These are phyloP conservation scores for Rhodotorula sp. DNA, from an alignment of 1,284 basidiomycete genomes.

Conservation along the genomic window DNA sequence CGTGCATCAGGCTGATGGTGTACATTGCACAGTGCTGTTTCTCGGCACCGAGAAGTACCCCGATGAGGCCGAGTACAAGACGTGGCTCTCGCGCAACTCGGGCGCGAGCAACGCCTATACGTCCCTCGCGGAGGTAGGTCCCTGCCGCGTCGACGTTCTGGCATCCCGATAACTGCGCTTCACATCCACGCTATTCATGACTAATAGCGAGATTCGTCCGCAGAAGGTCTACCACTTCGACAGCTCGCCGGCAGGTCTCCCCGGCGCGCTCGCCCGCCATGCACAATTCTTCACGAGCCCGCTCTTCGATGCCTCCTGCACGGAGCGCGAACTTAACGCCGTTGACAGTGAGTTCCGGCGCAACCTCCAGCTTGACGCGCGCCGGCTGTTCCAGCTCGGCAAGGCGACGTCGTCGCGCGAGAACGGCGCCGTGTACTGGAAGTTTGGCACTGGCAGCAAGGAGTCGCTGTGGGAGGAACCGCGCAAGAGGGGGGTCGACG, in stretches of 20 bases:
- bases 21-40: slow-evolving; percentile 64
- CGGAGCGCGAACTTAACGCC: slow-evolving; percentile 90
- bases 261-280: slow-evolving; percentile 84
- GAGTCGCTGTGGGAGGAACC: slow-evolving; percentile 73
- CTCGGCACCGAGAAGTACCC: slow-evolving; percentile 68
- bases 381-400: slow-evolving; percentile 85
- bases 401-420: slow-evolving; percentile 59
- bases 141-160: no score
- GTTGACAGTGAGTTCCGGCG: slow-evolving; percentile 98
- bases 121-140: slow-evolving; percentile 45
- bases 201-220: neutral
- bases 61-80: slow-evolving; percentile 83
- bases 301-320: slow-evolving; percentile 82
- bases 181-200: neutral
- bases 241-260: slow-evolving; percentile 75
- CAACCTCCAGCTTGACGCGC: slow-evolving; percentile 78
- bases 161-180: neutral
- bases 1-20: slow-evolving; percentile 23
- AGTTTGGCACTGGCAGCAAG: slow-evolving; percentile 70
- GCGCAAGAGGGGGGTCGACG: slow-evolving; percentile 72
- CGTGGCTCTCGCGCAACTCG: slow-evolving; percentile 86
- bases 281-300: slow-evolving; percentile 92
- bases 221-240: slow-evolving; percentile 94
- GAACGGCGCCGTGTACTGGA: slow-evolving; percentile 23
- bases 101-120: slow-evolving; percentile 83